Evolutionary conservation across 2,329 filamentous ascomycete genomes (phyloP).

Genomic region (Dactylonectria estremocensis): DNA sequence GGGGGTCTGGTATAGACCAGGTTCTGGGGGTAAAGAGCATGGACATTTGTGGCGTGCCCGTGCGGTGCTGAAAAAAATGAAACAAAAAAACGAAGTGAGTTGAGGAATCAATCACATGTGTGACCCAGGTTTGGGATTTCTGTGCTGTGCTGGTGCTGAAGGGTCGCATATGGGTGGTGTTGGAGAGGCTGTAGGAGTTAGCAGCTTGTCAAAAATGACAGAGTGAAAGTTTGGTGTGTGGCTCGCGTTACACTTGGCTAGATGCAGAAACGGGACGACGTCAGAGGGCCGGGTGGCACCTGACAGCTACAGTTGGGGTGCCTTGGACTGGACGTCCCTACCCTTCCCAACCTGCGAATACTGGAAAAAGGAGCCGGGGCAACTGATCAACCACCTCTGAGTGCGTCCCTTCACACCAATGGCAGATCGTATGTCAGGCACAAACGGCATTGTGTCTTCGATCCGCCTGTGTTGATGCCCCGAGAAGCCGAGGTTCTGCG

Average conservation of each 20-base stretch:
- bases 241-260: not conserved
- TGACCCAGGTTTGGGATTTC: too few species aligned
- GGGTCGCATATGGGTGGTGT: not conserved
- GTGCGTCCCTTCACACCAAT: too few species aligned
- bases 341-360: too few species aligned
- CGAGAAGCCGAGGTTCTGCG: too few species aligned
- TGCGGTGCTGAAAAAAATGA: not conserved
- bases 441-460: too few species aligned
- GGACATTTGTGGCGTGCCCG: not conserved
- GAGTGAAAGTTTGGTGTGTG: not conserved
- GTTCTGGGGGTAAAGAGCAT: not conserved
- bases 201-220: not conserved
- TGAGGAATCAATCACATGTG: not conserved
- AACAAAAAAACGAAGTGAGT: not conserved
- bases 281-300: not conserved
- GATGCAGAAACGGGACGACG: not conserved
- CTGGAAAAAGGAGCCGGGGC: too few species aligned
- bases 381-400: too few species aligned
- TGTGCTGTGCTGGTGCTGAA: too few species aligned
- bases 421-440: too few species aligned
- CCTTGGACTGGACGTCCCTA: too few species aligned
- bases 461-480: too few species aligned
- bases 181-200: not conserved
- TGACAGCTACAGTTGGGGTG: too few species aligned
- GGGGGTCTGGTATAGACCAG: not conserved